These are phyloP conservation scores for Wickerhamomyces subpelliculosus DNA, from an alignment of 805 yeast species.

Conservation along the genomic window DNA sequence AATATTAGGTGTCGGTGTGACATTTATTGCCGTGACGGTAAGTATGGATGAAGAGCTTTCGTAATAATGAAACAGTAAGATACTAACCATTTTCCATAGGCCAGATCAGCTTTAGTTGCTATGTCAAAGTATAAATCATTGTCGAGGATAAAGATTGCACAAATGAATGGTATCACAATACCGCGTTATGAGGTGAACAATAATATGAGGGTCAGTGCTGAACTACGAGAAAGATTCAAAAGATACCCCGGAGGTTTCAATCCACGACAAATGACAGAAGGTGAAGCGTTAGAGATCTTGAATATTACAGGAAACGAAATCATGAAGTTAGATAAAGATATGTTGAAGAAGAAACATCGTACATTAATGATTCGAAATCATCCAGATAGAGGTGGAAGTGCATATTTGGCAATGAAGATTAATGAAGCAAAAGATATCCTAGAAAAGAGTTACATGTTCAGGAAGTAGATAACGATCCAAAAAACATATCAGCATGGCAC, in stretches of 20 bases:
- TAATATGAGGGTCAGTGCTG: slow-evolving; percentile 11
- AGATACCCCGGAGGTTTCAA: slow-evolving; percentile 56
- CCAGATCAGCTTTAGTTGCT: slow-evolving; percentile 31
- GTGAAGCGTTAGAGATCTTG: slow-evolving; percentile 62
- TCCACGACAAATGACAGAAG: slow-evolving; percentile 50
- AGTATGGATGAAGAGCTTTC: slow-evolving; percentile 10
- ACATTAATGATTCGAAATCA: slow-evolving; percentile 74
- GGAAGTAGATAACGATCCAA: no score
- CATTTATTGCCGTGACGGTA: slow-evolving; percentile 42
- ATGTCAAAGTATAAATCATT: slow-evolving; percentile 23
- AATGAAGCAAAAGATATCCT: slow-evolving; percentile 80
- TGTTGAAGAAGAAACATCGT: slow-evolving; percentile 67
- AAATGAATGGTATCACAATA: slow-evolving; percentile 29
- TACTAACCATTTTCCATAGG: slow-evolving; percentile 9
- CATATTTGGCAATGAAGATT: slow-evolving; percentile 74
- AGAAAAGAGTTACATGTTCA: slow-evolving; percentile 50
- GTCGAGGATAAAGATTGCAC: slow-evolving; percentile 31
- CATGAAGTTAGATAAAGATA: slow-evolving; percentile 35
- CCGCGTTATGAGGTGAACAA: slow-evolving; percentile 7
- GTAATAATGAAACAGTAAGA: no score
- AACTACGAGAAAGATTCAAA: slow-evolving; percentile 25
- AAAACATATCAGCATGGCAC: no score
- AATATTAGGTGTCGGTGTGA: slow-evolving; percentile 47
- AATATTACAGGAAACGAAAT: slow-evolving; percentile 53
- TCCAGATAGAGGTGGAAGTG: slow-evolving; percentile 87